phyloP scores from a whole-genome alignment of 495 filamentous ascomycete species.

The Xylaria flabelliformis region DNA sequence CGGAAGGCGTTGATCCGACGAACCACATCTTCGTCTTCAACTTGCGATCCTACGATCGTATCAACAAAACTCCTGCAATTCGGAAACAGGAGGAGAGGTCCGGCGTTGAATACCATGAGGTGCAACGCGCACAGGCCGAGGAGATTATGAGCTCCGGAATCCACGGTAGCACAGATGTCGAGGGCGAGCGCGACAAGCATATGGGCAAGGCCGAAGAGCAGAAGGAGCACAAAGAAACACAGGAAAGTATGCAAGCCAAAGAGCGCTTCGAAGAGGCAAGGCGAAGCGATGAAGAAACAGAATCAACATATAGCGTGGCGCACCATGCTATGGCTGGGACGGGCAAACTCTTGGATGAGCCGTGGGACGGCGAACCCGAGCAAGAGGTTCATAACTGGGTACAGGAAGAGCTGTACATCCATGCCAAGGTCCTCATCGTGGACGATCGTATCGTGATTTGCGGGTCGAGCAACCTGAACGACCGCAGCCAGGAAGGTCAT shows the following conservation, averaged over 20 bases:
- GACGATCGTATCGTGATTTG: conserved; percentile 85
- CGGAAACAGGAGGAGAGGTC: conserved; percentile 75
- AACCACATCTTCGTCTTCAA: conserved; percentile 93
- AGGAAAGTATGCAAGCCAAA: conserved; percentile 58
- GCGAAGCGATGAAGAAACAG: conserved; percentile 49
- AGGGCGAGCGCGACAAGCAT: conserved; percentile 47
- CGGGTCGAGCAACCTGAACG: conserved; percentile 91
- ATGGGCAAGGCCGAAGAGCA: conserved; percentile 52
- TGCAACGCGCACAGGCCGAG: conserved; percentile 84
- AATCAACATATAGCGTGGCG: conserved; percentile 73
- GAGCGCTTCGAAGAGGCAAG: conserved; percentile 68
- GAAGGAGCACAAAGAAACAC: conserved; percentile 57
- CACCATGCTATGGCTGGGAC: conserved; percentile 80
- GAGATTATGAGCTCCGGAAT: conserved; percentile 82
- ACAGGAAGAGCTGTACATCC: conserved; percentile 94
- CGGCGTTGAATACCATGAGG: conserved; percentile 80
- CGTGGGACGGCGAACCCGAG: conserved; percentile 72
- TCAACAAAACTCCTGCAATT: conserved; percentile 78
- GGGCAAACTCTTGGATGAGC: conserved; percentile 68
- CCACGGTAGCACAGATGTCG: conserved; percentile 60
- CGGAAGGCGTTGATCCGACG: conserved; percentile 78
- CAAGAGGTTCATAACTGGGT: conserved; percentile 85
- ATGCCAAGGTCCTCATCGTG: conserved; percentile 85
- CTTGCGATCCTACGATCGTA: conserved; percentile 84
- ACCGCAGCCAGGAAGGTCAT: conserved; percentile 86